Evolutionary conservation across 2,329 filamentous ascomycete species (phyloP).

Genomic region (Fusarium dlaminii): DNA sequence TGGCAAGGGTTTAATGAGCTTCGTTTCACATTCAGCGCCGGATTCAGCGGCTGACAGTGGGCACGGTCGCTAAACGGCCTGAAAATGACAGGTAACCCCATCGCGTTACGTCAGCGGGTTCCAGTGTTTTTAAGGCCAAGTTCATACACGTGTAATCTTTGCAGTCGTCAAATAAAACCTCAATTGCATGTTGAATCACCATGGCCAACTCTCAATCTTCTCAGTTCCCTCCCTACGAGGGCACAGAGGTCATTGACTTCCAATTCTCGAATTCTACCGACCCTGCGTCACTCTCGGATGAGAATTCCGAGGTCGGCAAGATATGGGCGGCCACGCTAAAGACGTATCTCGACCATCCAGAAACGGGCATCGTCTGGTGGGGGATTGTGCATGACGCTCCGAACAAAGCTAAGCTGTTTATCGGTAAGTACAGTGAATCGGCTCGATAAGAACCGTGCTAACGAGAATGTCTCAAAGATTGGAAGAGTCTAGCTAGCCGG

Average conservation of each 20-base stretch:
- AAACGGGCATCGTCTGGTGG: slow-evolving; percentile 21
- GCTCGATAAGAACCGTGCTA: background rate
- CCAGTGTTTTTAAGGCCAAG: background rate
- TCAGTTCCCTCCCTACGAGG: background rate
- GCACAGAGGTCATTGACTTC: background rate
- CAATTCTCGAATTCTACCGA: background rate
- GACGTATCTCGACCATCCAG: slow-evolving; percentile 8
- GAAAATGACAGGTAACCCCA: background rate
- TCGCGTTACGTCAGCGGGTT: background rate
- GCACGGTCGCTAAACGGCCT: background rate
- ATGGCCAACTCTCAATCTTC: background rate
- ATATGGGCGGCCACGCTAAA: slow-evolving; percentile 14
- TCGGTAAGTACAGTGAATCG: background rate
- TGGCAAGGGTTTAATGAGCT: background rate
- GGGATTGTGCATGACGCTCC: background rate
- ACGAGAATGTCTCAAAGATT: background rate
- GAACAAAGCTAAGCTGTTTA: slow-evolving; percentile 4
- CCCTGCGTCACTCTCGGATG: background rate
- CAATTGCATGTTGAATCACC: background rate
- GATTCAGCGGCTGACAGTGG: background rate
- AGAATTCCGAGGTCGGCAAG: background rate
- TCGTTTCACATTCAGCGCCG: background rate
- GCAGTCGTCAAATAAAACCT: background rate
- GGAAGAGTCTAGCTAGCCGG: background rate
- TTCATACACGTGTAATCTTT: background rate